Evolutionary conservation across 2,329 filamentous ascomycete species (phyloP), one percentile per base, ranked within the genome.

Genomic region (Capronia americana): DNA sequence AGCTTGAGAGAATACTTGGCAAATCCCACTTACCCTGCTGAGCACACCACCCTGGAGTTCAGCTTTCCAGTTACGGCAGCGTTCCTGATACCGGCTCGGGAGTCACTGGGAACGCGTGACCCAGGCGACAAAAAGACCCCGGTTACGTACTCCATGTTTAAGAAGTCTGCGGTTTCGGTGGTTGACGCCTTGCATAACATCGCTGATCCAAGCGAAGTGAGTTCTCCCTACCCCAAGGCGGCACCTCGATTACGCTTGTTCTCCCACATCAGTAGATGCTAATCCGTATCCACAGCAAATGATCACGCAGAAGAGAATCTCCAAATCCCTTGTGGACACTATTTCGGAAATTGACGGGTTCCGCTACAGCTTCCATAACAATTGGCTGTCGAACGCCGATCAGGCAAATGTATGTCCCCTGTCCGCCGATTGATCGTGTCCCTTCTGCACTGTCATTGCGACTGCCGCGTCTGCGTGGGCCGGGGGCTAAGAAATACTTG

Each of bases 291-390:
- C 5, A 51, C 24, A 51, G 48, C 48, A 51, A 51, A 65, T 67
- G 57, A 54, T 64, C 28, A 68, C 61, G 24, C 71, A 71, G 57
- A 70, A 69, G 61, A 57, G 61, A 3, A 71, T 73, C 28, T 67
- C 70, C 26, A 70, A 65, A 44, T 59, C 63, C 28, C 66, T 69
- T 30, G 66, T 71, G 12, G 70, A 71, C n/a, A 30, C 67, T 7
- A 58, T 70, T 55, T 57, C 65, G 34, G 44, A 62, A 26, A 66
- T 64, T 5, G 71, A 73, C 57, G 69, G 70, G 3, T 70, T 63
- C 58, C 62, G 62, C 34, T 73, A 73, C 63, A 70, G 68, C 53
- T 73, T 71, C 38, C 70, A 73, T 60, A 73, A 73, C 54, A 55
- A 69, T 44, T 73, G 71, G 71, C 23, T 73, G 71, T 51, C 60